Evolutionary conservation across 1,139 yeast genomes (phyloP), one percentile per base, ranked within the genome.

Genomic region (Geotrichum candidum): DNA sequence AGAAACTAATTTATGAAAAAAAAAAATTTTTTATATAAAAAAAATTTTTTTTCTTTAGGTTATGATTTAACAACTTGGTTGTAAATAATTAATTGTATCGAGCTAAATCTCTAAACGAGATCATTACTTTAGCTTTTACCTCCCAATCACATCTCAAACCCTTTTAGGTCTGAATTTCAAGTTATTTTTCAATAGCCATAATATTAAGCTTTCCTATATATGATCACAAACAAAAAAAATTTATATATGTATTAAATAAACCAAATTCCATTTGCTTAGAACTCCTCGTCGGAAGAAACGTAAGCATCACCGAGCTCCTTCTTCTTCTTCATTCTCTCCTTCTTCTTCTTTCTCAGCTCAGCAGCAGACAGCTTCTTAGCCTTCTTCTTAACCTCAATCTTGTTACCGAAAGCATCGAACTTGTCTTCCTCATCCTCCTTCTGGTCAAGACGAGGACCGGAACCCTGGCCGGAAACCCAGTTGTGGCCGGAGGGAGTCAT

Each of bases 241-340:
- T 35, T 55, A 55, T 18, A 56, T 15, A 56, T 15, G 25, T 18
- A 52, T 23, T 56, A 25, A 48, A 50, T 22, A 15, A 58, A 41
- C 35, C 57, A 22, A 15, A 58, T 29, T 27, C 38, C 18, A 25
- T 15, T 51, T 31, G 31, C 53, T 74, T 78, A 80, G 64, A 78
- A 74, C 71, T 92, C 98, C 63, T 87, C 96, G 74, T 91, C 98
- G 70, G 96, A 88, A 71, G 97, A 92, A 72, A 91, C 97, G 79
- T 94, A 94, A 79, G 96, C 98, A 77, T 94, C 99, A 85, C 98
- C 98, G 79, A 91, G 82, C 81, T 88, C 96, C 96, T 94, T 94
- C 97, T 94, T 94, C 95, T 92, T 94, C 90, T 89, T 90, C 98
- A 94, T 92, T 87, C 99, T 91, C 84, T 94, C 99, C 96, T 94